Conservation (phyloP, 2,329 filamentous ascomycete species). For the Zymoseptoria tritici region DNA sequence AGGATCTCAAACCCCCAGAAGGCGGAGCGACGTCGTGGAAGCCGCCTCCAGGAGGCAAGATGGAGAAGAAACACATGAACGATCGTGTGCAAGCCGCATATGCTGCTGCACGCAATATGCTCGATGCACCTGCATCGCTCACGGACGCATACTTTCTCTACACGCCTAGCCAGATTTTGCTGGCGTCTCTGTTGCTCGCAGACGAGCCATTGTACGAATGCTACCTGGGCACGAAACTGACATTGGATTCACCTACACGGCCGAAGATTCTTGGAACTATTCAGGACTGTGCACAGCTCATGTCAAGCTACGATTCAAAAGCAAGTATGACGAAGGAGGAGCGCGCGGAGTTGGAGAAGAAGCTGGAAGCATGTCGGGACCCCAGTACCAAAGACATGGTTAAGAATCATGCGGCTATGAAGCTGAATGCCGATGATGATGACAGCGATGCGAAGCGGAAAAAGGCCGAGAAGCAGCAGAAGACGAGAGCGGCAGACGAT, state of each 20-base stretch:
- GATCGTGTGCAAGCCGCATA: conserved; percentile 58
- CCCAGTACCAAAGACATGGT: conserved; percentile 67
- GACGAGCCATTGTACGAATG: conserved; percentile 56
- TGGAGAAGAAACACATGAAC: conserved; percentile 21
- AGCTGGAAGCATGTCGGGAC: conserved; percentile 66
- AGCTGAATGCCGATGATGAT: conserved; percentile 33
- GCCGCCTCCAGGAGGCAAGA: conserved; percentile 1
- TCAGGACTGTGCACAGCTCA: conserved; percentile 33
- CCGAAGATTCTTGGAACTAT: conserved; percentile 34
- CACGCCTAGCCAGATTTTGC: conserved; percentile 88
- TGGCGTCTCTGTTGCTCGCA: conserved; percentile 69
- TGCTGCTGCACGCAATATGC: conserved; percentile 60
- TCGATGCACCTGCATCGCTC: conserved; percentile 67
- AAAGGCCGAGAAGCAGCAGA: conserved; percentile 38
- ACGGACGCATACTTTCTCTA: conserved; percentile 98
- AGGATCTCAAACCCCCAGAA: conserved; percentile 10
- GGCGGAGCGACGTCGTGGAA: conserved; percentile 18
- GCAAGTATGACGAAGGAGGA: conserved; percentile 27
- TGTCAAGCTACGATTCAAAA: conserved; percentile 25
- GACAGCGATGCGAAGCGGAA: conserved; percentile 37
- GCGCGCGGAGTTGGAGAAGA: conserved; percentile 47
- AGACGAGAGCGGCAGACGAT: conserved; percentile 32
- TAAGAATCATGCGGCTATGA: conserved; percentile 57
- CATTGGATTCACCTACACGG: conserved; percentile 17
- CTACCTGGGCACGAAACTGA: conserved; percentile 40